Conservation (phyloP, 148 eudicot genomes). For the Camellia granthamiana region DNA sequence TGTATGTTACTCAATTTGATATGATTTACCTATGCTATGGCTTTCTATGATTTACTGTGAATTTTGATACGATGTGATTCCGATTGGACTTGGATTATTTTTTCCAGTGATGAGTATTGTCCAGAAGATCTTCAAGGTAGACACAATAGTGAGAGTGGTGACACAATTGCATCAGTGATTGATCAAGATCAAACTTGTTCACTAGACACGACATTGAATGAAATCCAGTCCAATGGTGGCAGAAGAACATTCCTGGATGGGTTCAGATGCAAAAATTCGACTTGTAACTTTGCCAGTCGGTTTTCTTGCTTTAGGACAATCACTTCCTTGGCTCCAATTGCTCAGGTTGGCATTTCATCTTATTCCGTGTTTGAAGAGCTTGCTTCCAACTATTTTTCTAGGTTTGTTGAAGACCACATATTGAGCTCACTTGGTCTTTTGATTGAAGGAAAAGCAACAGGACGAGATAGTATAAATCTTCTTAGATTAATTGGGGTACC, state of each 20-base stretch:
- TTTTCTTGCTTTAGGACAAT: conserved; percentile 69
- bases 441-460: conserved; percentile 74
- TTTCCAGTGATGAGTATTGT: conserved; percentile 49
- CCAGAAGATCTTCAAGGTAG: conserved; percentile 28
- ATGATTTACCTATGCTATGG: not conserved
- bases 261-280: conserved; percentile 30
- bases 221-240: conserved; percentile 23
- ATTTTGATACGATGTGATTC: conserved; percentile 15
- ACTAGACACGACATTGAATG: conserved; percentile 9
- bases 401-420: conserved; percentile 61
- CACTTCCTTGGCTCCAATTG: conserved; percentile 72
- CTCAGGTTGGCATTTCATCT: conserved; percentile 57
- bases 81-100: conserved; percentile 11
- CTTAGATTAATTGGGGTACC: conserved; percentile 74
- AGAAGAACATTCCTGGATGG: conserved; percentile 25
- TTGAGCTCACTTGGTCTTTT: conserved; percentile 54
- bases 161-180: not conserved
- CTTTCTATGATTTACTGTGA: not conserved
- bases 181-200: conserved; percentile 21
- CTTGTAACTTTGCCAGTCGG: conserved; percentile 45
- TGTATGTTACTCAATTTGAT: conserved; percentile 31
- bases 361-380: conserved; percentile 47
- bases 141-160: conserved; percentile 6
- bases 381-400: conserved; percentile 48
- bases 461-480: conserved; percentile 53